Evolutionary conservation across 2,329 filamentous ascomycete genomes (phyloP), one percentile per base, ranked within the genome.

Genomic region (Aspergillus persii): DNA sequence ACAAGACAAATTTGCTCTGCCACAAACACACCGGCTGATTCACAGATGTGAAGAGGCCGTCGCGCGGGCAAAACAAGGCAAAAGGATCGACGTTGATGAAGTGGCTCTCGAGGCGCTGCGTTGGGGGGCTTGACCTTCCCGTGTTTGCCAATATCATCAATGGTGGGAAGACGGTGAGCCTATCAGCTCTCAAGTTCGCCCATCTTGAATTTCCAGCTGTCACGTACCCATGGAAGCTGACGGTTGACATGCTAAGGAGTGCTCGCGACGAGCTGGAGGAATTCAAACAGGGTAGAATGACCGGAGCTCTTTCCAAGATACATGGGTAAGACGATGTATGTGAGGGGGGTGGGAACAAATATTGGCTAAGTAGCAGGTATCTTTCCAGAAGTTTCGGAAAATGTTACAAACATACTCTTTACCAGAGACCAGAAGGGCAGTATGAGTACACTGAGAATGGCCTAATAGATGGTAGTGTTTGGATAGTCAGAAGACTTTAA

Each of bases 121-220:
- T n/a, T 0, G 62, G 74, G 30, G 74, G 78, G 5, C 54, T 81
- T 7, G 66, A 73, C 23, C 71, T 78, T 29, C 76, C 79, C 0
- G 67, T 75, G 4, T 74, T 80, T 18, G 79, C 74, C 3, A 81
- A 81, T 62, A 79, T 79, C 46, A 78, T 79, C 31, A 74, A 79
- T 56, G 76, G 77, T 0, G 76, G 77, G 4, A 73, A 73, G 66
- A 78, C 75, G 0, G 74, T 78, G 61, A 79, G 77, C 52, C 53
- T 79, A 1, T 76, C 75, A 0, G 74, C 76, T 0, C 71, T 70
- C 51, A 71, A 80, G 54, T 66, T 77, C 56, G 74, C 71, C 48
- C 59, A 70, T 54, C 53, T 81, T 11, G 79, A 78, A 0, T 80
- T 75, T 53, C 63, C 72, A 26, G 73, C 71, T 0, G 79, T 80